Base-by-base conservation (phyloP, 1,284 basidiomycete species). In the Sanghuangporus sanghuang region DNA sequence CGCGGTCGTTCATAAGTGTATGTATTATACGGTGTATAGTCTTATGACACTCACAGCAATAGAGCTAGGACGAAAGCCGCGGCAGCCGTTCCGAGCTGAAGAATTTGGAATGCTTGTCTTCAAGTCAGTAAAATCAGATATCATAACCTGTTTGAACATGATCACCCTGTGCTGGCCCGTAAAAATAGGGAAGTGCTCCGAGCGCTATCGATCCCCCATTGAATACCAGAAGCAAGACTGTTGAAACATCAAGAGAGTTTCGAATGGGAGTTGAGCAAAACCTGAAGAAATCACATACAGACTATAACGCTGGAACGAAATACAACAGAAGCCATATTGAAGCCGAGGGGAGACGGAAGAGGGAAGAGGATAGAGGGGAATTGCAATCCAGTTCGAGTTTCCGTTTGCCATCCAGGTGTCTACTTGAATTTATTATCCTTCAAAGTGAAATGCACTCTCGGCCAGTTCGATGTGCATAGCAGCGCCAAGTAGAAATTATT, bases 191-290 rank as follows among this genome's bases (percentile, higher is more conserved):
- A 23, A 64, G 46, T 7, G 49, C 59, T 55, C 59, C 42, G 32
- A 64, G 59, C 1, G 59, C 59, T 50, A 64, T 58, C 39, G 63
- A 57, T 12, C 53, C 59, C 12, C 39, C 63, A 57, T 64, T 61
- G 42, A 64, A 36, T 12, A 61, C 16, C 11, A 64, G 40, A 12
- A 64, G 58, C 6, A 61, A n/a, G 21, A 64, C 63, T 64, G 32
- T 11, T 36, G 23, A n/a, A 21, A 48, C 9, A 35, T 23, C 38
- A 38, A 27, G 27, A n/a, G 32, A 16, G 11, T 44, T 9, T 21
- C 58, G 3, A 40, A 35, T 35, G 57, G 1, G 1, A 46, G 21
- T n/a, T 6, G 6, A n/a, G 3, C n/a, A 38, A 60, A 14, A 46
- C 18, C 7, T 32, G 48, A 48, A 16, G 11, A 21, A 23, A 38